Conservation (phyloP, 2,329 filamentous ascomycete species). For the Aspergillus candidus region DNA sequence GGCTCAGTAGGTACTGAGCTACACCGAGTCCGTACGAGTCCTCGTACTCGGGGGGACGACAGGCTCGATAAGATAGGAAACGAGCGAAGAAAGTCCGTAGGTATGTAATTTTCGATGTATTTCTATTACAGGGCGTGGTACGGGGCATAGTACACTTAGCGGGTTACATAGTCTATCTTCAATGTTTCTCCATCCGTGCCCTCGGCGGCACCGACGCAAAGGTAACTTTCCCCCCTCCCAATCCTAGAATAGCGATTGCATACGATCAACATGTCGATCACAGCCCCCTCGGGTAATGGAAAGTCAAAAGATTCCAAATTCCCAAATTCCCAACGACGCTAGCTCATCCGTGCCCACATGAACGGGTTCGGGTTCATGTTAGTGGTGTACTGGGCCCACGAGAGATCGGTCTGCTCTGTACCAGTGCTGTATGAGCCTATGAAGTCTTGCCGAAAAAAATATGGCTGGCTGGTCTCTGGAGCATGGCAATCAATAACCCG, state of each 20-base stretch:
- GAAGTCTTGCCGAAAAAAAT: not conserved
- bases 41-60: no score
- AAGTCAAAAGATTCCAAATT: slow-evolving; percentile 22
- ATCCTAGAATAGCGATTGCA: slow-evolving; percentile 8
- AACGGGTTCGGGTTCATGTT: slow-evolving; percentile 15
- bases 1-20: no score
- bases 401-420: slow-evolving; percentile 5
- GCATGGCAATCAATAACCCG: slow-evolving; percentile 11
- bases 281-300: slow-evolving; percentile 9
- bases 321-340: slow-evolving; percentile 7
- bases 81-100: no score
- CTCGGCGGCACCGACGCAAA: not conserved
- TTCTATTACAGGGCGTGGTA: no score
- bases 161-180: no score
- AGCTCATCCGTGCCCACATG: slow-evolving; percentile 11
- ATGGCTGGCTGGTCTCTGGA: slow-evolving; percentile 4
- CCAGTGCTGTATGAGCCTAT: not conserved
- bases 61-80: no score
- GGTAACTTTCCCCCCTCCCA: not conserved
- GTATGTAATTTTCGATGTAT: no score
- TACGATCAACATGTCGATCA: slow-evolving; percentile 15
- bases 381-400: slow-evolving; percentile 14
- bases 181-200: not conserved
- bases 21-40: no score
- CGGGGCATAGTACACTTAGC: no score